Evolutionary conservation across 306 rosid species (phyloP), one percentile per base, ranked within the genome.

Genomic region (Vicia faba): DNA sequence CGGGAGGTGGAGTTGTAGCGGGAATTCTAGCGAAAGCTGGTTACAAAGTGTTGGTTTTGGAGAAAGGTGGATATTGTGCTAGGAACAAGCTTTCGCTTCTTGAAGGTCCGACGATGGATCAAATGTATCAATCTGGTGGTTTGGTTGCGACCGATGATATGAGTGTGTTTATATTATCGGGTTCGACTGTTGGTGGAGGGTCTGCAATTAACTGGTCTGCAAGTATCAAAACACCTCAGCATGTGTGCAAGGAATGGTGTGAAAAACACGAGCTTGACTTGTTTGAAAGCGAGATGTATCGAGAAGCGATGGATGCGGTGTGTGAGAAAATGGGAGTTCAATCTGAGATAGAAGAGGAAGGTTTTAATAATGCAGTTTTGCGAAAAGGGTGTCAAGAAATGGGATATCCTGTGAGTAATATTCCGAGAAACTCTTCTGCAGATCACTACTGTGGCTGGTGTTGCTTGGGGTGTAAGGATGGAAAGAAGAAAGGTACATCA

Each of bases 401-500:
- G 91, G 93, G 96, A 3, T 83, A 85, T 61, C 82, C 92, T 4
- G 83, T 85, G 8, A 64, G 5, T 1, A 83, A 61, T 9, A 85
- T 91, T 56, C 93, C 97, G 0, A 70, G 97, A 56, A 91, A 91
- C 49, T 75, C 97, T 15, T 28, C 84, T 5, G 25, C 88, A 0
- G 87, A 85, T 80, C 97, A 86, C 64, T 85, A 88, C 31, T 91
- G 96, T 59, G 97, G 97, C 2, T 91, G 97, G 97, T 91, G 97
- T 28, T 70, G 88, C 71, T 29, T 88, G 51, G 96, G 97, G 13
- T 91, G 95, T 56, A 88, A 82, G 68, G 85, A 91, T 72, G 97
- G 97, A 36, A 81, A 43, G 51, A 91, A 91, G 80, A 83, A 81
- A 65, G 87, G 96, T n/a, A 83, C 93, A 1, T 45, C 82, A 1